A percentile compares a stretch with the other conserved stretches of the same genome.
These are phyloP conservation scores for Phascolomyces articulosus DNA, from an alignment of 371 early-diverging fungal genomes.

Conservation along the genomic window DNA sequence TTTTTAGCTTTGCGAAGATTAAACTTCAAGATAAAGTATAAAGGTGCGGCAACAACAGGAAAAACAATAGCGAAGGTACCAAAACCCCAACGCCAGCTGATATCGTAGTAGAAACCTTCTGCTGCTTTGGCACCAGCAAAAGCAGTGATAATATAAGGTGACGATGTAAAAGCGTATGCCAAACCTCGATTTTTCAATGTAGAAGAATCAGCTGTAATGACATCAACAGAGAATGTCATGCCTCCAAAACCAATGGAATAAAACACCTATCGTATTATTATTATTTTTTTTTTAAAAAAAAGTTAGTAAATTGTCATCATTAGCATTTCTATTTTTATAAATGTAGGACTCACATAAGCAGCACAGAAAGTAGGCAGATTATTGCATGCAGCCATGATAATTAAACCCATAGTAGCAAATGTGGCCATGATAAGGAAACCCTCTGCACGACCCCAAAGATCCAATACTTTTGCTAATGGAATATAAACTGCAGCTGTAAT, in stretches of 20 bases:
- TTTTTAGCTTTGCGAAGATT: conserved; percentile 21
- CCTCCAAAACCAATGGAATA: conserved; percentile 20
- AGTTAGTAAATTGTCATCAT: neutral
- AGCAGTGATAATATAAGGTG: conserved; percentile 23
- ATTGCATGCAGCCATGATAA: conserved; percentile 21
- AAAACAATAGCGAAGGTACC: conserved; percentile 22
- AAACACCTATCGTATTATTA: conserved; percentile 6
- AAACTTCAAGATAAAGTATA: conserved; percentile 17
- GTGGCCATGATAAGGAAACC: conserved; percentile 21
- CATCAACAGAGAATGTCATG: conserved; percentile 22
- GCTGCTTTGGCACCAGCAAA: conserved; percentile 22
- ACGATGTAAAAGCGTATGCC: conserved; percentile 21
- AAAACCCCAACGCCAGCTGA: conserved; percentile 25
- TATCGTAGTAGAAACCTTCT: conserved; percentile 19
- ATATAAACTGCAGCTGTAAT: conserved; percentile 21
- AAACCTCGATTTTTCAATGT: conserved; percentile 19
- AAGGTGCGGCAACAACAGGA: conserved; percentile 21
- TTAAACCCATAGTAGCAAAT: conserved; percentile 18
- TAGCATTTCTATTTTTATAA: neutral
- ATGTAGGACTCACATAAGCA: conserved; percentile 19
- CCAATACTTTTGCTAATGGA: conserved; percentile 22
- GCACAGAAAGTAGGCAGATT: conserved; percentile 25
- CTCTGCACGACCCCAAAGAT: conserved; percentile 25
- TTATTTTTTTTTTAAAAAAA: neutral
- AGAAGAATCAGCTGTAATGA: conserved; percentile 20